phyloP scores from a whole-genome alignment of 2,329 filamentous ascomycete genomes.

The Penicillium oxalicum region DNA sequence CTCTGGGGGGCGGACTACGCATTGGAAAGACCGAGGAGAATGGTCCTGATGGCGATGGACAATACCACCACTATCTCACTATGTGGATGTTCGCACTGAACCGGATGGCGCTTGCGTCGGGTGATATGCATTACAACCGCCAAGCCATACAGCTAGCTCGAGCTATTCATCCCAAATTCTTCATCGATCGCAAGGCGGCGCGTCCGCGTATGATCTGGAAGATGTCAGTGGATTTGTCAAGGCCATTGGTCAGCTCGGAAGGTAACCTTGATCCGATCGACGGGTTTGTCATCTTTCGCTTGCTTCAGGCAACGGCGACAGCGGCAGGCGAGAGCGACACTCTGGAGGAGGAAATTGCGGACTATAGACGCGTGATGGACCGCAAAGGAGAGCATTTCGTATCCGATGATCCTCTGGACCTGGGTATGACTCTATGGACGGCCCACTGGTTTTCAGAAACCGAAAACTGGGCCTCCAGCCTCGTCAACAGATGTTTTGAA shows the following conservation, averaged over 20 bases:
- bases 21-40: slow-evolving; percentile 50
- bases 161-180: slow-evolving; percentile 50
- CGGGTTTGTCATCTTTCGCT: slow-evolving; percentile 47
- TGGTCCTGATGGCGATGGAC: slow-evolving; percentile 52
- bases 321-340: slow-evolving; percentile 26
- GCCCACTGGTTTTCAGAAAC: slow-evolving; percentile 45
- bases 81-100: slow-evolving; percentile 60
- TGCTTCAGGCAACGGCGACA: slow-evolving; percentile 43
- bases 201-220: slow-evolving; percentile 52
- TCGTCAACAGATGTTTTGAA: slow-evolving; percentile 34
- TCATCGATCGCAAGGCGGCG: slow-evolving; percentile 32
- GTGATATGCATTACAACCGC: slow-evolving; percentile 44
- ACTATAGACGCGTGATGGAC: slow-evolving; percentile 48
- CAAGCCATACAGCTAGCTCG: slow-evolving; percentile 49
- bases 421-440: slow-evolving; percentile 57
- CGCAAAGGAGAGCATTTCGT: slow-evolving; percentile 41
- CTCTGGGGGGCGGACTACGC: slow-evolving; percentile 50
- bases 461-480: slow-evolving; percentile 45
- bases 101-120: slow-evolving; percentile 46
- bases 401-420: slow-evolving; percentile 49
- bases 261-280: slow-evolving; percentile 54
- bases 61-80: slow-evolving; percentile 58
- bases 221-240: slow-evolving; percentile 46
- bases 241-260: slow-evolving; percentile 46
- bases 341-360: slow-evolving; percentile 46